Percentiles rank a stretch among this genome's conserved stretches.
Conservation (phyloP, 2,329 filamentous ascomycete species). For the Trichoderma koningii region DNA sequence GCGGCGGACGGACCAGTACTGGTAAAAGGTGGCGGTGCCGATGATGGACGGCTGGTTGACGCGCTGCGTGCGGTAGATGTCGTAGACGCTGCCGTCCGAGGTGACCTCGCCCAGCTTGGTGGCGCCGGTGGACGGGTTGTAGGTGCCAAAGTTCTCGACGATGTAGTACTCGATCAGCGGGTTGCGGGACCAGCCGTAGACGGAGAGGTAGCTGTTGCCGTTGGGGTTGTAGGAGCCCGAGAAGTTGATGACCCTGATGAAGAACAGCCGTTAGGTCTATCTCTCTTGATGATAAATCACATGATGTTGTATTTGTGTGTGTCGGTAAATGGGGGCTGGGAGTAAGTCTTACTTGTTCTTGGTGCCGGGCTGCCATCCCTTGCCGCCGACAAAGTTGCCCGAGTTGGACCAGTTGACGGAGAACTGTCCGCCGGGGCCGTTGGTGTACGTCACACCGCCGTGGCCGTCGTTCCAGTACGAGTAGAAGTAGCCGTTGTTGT, state of each 20-base stretch:
- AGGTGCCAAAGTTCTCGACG: conserved; percentile 23
- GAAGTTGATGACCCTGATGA: conserved; percentile 12
- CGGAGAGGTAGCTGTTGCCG: conserved; percentile 24
- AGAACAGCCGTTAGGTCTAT: not conserved
- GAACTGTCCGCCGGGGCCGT: conserved; percentile 13
- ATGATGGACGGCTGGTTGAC: conserved; percentile 25
- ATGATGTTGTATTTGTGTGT: too few species aligned
- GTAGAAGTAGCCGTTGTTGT: conserved; percentile 20
- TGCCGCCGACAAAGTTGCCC: conserved; percentile 24
- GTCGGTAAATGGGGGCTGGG: not conserved
- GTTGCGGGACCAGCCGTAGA: conserved; percentile 21
- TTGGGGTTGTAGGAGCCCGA: conserved; percentile 20
- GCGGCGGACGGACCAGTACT: conserved; percentile 25
- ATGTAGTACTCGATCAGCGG: conserved; percentile 26
- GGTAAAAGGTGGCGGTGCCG: conserved; percentile 23
- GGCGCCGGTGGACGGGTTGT: conserved; percentile 22
- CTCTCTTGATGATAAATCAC: too few species aligned
- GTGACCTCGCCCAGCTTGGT: conserved; percentile 24
- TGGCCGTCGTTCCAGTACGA: conserved; percentile 21
- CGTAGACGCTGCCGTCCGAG: conserved; percentile 21
- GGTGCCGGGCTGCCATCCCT: conserved; percentile 21
- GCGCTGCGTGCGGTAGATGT: conserved; percentile 23
- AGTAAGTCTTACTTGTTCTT: conserved; percentile 4
- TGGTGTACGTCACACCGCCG: conserved; percentile 17
- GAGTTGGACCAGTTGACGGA: conserved; percentile 22